Conservation (phyloP, 192 early-diverging fungal species). For the Geranomyces michiganensis region DNA sequence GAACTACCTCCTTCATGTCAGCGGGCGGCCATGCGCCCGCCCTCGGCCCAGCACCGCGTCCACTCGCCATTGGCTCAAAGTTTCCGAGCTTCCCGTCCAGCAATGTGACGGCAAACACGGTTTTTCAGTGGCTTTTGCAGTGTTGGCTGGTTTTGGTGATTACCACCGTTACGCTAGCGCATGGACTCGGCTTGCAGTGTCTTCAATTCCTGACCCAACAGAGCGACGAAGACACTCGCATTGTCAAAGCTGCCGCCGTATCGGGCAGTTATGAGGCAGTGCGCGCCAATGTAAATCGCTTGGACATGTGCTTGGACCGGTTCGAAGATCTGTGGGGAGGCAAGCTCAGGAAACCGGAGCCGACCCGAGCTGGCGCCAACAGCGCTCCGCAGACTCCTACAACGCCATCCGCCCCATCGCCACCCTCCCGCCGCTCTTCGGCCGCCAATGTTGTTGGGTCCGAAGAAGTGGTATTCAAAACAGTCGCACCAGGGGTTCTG, state of each 20-base stretch:
- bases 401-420: not conserved
- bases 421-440: constrained; percentile 24
- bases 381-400: not conserved
- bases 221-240: not conserved
- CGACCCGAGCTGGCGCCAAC: not conserved
- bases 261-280: constrained; percentile 11
- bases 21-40: not conserved
- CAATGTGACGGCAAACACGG: not conserved
- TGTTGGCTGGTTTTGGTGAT: not conserved
- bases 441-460: not conserved
- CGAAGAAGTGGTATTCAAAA: constrained; percentile 29
- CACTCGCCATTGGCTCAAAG: not conserved
- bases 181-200: not conserved
- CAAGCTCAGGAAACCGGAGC: constrained; percentile 4
- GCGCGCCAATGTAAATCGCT: constrained; percentile 7
- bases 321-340: constrained; percentile 14
- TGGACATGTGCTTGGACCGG: constrained; percentile 10
- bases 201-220: not conserved
- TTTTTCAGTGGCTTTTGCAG: not conserved
- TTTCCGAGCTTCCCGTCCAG: constrained; percentile 10
- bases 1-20: not conserved
- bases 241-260: not conserved
- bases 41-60: not conserved
- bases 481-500: constrained; percentile 16
- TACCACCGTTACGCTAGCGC: not conserved